These are phyloP conservation scores for Cucurbita moschata DNA, from an alignment of 306 rosid species.

Conservation along the genomic window DNA sequence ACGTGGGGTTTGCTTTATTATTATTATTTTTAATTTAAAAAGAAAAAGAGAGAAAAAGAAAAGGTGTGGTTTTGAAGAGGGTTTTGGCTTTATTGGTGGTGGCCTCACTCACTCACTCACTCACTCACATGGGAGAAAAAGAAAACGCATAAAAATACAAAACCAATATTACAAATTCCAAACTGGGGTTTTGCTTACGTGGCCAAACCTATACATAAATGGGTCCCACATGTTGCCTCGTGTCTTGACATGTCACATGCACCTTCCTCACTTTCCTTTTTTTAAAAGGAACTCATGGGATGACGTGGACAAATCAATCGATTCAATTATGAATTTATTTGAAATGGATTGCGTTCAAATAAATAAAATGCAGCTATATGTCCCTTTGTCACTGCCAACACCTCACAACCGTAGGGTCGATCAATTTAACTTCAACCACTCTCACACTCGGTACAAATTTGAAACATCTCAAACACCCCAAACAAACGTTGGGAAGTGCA, in stretches of 20 bases:
- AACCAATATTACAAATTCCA: neutral
- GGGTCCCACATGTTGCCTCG: neutral
- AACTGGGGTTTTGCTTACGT: neutral
- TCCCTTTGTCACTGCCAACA: too few species aligned
- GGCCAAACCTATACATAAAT: neutral
- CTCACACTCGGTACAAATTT: too few species aligned
- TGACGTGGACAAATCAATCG: too few species aligned
- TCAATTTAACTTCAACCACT: too few species aligned
- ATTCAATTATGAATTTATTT: too few species aligned
- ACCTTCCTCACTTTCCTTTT: neutral
- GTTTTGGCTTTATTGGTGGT: neutral
- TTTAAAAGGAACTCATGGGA: too few species aligned
- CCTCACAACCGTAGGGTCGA: too few species aligned
- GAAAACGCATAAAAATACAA: neutral
- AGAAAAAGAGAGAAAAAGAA: neutral
- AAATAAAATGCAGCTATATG: too few species aligned
- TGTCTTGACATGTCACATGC: slow-evolving; percentile 3
- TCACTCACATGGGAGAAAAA: neutral
- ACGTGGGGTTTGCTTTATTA: too few species aligned
- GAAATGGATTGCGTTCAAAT: too few species aligned
- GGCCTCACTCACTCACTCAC: neutral
- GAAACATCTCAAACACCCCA: too few species aligned
- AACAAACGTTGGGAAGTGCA: too few species aligned
- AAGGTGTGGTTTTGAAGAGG: neutral
- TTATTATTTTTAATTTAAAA: neutral